Base-by-base conservation (phyloP, 2,329 filamentous ascomycete species). In the Daldinia sp. region DNA sequence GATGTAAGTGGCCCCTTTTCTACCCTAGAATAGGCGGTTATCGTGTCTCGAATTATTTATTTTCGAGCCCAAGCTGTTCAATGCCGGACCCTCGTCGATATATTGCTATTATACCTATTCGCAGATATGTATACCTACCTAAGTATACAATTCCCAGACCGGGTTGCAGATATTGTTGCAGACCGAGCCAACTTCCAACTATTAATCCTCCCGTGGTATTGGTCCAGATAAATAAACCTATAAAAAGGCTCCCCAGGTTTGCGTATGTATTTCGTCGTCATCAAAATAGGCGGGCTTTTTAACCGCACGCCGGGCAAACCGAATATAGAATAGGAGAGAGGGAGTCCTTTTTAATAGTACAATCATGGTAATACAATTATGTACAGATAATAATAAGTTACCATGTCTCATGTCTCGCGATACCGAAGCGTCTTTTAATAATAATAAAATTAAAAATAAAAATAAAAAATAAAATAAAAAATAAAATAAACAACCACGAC, bases 271-370 rank as follows among this genome's bases (percentile, higher is more conserved):
- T 29, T 17, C 5, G 8, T 25, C 32, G 21, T 35, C 32, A 35
- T 51, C 19, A 23, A 25, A 51, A 35, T 23, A 35, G 17, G 21
- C 32, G 8, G 17, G 19, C 30, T 23, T 58, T 58, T 45, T 17
- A 41, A 34, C 53, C 25, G 27, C 27, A 29, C 17, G 23, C 21
- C 52, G 23, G 27, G 32, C 47, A 35, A 54, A 9, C 25, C 34
- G 34, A 53, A 55, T 34, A 41, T 41, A 21, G 25, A 27, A 54
- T 54, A 49, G n/a, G n/a, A n/a, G n/a, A n/a, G n/a, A n/a, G n/a
- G n/a, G n/a, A n/a, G n/a, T n/a, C n/a, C n/a, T n/a, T n/a, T n/a
- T n/a, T 7, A 30, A 25, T 51, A 8, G 4, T 19, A 51, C 43
- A 17, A n/a, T n/a, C 4, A 50, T 39, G 15, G 19, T 50, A 50